phyloP scores from a whole-genome alignment of 495 filamentous ascomycete genomes.

The Neurospora cerealis region DNA sequence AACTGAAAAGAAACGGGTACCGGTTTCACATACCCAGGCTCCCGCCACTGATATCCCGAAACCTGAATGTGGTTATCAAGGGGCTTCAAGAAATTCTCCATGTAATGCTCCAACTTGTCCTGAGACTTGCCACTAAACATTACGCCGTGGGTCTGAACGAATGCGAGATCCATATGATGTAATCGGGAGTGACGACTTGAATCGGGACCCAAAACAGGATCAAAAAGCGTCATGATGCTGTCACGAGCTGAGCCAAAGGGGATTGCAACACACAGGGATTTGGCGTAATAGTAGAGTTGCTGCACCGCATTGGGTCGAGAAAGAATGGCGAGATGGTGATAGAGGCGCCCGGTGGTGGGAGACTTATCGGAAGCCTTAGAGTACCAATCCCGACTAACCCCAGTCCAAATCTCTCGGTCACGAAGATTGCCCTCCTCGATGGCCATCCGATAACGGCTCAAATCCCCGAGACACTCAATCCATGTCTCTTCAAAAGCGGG shows the following conservation, averaged over 20 bases:
- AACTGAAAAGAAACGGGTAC: slow-evolving; percentile 41
- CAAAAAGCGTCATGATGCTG: slow-evolving; percentile 61
- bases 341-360: slow-evolving; percentile 62
- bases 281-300: slow-evolving; percentile 65
- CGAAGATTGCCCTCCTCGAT: slow-evolving; percentile 62
- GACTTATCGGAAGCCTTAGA: slow-evolving; percentile 61
- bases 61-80: slow-evolving; percentile 52
- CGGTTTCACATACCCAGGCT: slow-evolving; percentile 40
- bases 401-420: slow-evolving; percentile 71
- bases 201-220: slow-evolving; percentile 44
- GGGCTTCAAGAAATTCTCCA: slow-evolving; percentile 39
- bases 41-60: slow-evolving; percentile 49
- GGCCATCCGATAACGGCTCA: slow-evolving; percentile 58
- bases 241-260: slow-evolving; percentile 56
- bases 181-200: slow-evolving; percentile 12
- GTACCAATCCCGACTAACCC: slow-evolving; percentile 73
- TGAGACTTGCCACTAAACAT: slow-evolving; percentile 49
- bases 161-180: slow-evolving; percentile 32
- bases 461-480: slow-evolving; percentile 82
- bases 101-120: slow-evolving; percentile 36
- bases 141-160: slow-evolving; percentile 56
- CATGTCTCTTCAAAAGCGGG: slow-evolving; percentile 72
- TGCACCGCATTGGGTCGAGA: slow-evolving; percentile 63
- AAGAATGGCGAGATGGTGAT: slow-evolving; percentile 78
- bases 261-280: slow-evolving; percentile 37